A percentile compares a stretch with the other conserved stretches of the same genome.
Conservation (phyloP, 108 stramenopile genomes). For the Cyclotella choctawhatcheeana region DNA sequence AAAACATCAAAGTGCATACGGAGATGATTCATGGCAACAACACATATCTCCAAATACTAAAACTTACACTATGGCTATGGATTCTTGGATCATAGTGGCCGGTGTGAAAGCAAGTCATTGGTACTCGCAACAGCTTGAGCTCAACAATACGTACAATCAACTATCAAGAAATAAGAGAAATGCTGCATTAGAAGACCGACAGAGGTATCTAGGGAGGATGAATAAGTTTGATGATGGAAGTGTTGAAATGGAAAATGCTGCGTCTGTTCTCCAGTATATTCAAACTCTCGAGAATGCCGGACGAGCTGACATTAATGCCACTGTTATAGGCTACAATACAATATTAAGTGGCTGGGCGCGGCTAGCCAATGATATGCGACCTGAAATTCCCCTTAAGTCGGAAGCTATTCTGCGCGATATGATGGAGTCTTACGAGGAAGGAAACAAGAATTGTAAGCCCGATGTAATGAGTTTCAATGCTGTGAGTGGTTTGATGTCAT, state of each 20-base stretch:
- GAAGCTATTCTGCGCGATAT: constrained; percentile 73
- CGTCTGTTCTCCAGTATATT: constrained; percentile 62
- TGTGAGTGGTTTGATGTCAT: constrained; percentile 6
- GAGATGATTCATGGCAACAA: constrained; percentile 42
- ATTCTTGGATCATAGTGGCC: constrained; percentile 58
- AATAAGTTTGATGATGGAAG: constrained; percentile 55
- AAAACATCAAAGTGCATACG: constrained; percentile 49
- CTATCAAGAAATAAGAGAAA: background rate
- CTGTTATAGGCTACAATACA: constrained; percentile 73
- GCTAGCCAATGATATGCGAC: constrained; percentile 44
- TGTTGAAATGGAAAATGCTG: constrained; percentile 62
- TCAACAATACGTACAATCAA: constrained; percentile 29
- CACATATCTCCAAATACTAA: constrained; percentile 62
- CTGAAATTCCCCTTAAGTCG: constrained; percentile 55
- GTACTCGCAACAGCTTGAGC: constrained; percentile 22
- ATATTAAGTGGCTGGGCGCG: constrained; percentile 63
- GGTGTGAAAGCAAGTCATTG: constrained; percentile 54
- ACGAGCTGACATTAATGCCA: constrained; percentile 47
- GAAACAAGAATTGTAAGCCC: constrained; percentile 35
- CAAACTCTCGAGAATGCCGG: constrained; percentile 56
- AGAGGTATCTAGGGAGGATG: background rate
- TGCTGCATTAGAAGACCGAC: background rate
- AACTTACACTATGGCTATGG: constrained; percentile 79
- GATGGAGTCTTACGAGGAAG: constrained; percentile 46
- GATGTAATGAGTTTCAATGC: constrained; percentile 68